Evolutionary conservation across 768 basidiomycete genomes (phyloP).

Genomic region (Pulveroboletus frians): DNA sequence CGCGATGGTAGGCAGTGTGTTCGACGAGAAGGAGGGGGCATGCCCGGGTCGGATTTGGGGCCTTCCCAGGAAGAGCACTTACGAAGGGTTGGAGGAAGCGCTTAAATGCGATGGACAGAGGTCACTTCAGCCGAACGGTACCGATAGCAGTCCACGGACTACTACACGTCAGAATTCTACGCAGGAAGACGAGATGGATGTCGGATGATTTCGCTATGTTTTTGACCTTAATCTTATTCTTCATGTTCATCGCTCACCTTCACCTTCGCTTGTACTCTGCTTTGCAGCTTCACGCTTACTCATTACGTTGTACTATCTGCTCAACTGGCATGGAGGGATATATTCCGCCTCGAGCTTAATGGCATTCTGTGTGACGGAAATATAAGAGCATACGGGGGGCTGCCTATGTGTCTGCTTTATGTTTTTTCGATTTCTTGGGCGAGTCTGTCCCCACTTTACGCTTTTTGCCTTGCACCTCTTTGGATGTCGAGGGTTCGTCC

Average conservation of each 20-base stretch:
- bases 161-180: conserved; percentile 40
- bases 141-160: conserved; percentile 26
- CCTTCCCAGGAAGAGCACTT: conserved; percentile 73
- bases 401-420: conserved; percentile 28
- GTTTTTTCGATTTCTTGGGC: conserved; percentile 46
- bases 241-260: conserved; percentile 25
- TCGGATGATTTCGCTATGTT: conserved; percentile 39
- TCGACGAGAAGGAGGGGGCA: conserved; percentile 66
- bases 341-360: conserved; percentile 4
- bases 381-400: background rate
- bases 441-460: conserved; percentile 46
- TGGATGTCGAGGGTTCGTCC: conserved; percentile 10
- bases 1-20: conserved; percentile 64
- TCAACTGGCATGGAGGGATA: conserved; percentile 9
- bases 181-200: conserved; percentile 60
- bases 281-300: conserved; percentile 21
- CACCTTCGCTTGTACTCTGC: conserved; percentile 21
- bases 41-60: conserved; percentile 70
- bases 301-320: conserved; percentile 17
- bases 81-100: conserved; percentile 67
- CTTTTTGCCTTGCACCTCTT: conserved; percentile 35
- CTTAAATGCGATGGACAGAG: conserved; percentile 36
- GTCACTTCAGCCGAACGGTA: conserved; percentile 18
- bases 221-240: conserved; percentile 22
- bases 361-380: background rate